Conservation (phyloP, 2,329 filamentous ascomycete genomes). For the Colletotrichum tabaci region DNA sequence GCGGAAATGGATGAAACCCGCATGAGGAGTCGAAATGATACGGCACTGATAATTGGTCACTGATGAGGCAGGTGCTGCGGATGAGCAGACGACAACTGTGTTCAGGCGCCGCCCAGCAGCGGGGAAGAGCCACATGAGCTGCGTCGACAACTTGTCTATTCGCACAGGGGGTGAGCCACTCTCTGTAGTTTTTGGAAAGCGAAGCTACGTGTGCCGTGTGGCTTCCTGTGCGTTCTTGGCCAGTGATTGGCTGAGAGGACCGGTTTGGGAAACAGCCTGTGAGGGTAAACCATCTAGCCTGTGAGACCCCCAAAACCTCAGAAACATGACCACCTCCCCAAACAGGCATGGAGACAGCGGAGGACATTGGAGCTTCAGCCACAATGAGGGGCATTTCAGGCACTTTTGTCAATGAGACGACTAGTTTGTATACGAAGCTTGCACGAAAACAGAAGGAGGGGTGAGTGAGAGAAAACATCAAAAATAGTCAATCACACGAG, state of each 20-base stretch:
- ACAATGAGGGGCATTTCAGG: conserved; percentile 36
- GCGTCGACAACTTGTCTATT: not conserved
- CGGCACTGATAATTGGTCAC: conserved; percentile 38
- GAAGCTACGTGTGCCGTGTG: not conserved
- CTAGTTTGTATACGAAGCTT: conserved; percentile 25
- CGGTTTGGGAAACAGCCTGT: not conserved
- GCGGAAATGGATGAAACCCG: conserved; percentile 52
- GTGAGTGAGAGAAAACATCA: conserved; percentile 5
- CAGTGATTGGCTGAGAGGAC: not conserved
- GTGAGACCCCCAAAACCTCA: not conserved
- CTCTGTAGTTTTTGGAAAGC: too few relatives aligned
- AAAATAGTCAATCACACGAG: conserved; percentile 9
- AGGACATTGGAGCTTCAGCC: conserved; percentile 31
- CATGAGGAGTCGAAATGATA: conserved; percentile 42
- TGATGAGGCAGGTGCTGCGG: conserved; percentile 39
- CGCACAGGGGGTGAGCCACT: conserved; percentile 4
- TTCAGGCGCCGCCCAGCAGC: conserved; percentile 27
- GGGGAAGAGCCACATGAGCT: conserved; percentile 23
- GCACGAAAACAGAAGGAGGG: conserved; percentile 32
- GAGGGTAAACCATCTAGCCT: not conserved
- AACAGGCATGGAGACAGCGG: conserved; percentile 12
- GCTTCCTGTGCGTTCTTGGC: not conserved
- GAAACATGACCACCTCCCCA: conserved; percentile 13
- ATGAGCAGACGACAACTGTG: conserved; percentile 34
- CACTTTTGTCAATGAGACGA: conserved; percentile 30